These are phyloP conservation scores for Dalechampia spathulata DNA, from an alignment of 441 rosid species.

Conservation along the genomic window DNA sequence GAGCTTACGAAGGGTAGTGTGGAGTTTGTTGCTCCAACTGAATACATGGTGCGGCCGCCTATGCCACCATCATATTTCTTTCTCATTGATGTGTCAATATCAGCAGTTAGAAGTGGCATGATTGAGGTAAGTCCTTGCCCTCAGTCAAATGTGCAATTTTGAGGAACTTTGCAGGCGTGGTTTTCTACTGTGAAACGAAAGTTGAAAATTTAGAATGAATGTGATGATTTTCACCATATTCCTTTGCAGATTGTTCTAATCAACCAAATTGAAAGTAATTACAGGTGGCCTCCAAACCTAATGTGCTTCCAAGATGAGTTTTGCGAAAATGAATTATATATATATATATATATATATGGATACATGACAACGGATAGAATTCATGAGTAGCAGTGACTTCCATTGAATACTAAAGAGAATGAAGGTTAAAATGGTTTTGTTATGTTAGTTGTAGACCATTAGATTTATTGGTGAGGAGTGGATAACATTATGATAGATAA, in stretches of 20 bases:
- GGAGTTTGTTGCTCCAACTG: conserved; percentile 96
- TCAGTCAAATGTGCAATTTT: background rate
- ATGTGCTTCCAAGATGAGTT: no score
- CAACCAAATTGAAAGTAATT: background rate
- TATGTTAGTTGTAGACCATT: background rate
- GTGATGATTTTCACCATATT: background rate
- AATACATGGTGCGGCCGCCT: conserved; percentile 99
- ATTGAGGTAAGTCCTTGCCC: conserved; percentile 63
- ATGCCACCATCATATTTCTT: conserved; percentile 98
- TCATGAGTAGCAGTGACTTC: no score
- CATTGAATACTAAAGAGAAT: no score
- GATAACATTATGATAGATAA: no score
- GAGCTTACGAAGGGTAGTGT: conserved; percentile 94
- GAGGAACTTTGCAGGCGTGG: background rate
- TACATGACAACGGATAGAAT: no score
- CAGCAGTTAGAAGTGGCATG: conserved; percentile 91
- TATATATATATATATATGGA: no score
- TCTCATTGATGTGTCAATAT: conserved; percentile 89
- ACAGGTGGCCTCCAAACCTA: no score
- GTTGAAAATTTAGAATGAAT: no score
- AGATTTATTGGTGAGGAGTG: no score
- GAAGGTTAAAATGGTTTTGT: no score
- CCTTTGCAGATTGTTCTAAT: background rate
- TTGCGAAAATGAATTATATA: no score
- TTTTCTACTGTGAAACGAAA: no score